Evolutionary conservation across 495 filamentous ascomycete species (phyloP), one percentile per base, ranked within the genome.

Genomic region (Penicillium canariense): DNA sequence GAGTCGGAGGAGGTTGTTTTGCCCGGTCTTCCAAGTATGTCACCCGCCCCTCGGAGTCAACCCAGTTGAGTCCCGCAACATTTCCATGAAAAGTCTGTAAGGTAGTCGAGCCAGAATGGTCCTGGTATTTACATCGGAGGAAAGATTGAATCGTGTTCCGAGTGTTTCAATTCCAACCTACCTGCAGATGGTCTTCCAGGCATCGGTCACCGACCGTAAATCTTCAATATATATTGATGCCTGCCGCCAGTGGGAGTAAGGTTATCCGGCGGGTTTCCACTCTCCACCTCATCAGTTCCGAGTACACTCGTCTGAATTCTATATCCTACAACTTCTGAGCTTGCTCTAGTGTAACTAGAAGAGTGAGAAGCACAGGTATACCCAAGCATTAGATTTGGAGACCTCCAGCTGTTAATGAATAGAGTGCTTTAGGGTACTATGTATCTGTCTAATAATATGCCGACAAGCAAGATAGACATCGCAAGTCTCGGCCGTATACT

Each of bases 21-120:
- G 58, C 43, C 47, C 31, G 55, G 43, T 48, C 48, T 54, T 23
- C 53, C 48, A 55, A 65, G 65, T 71, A 71, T 72, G 69, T 75
- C 68, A 74, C 70, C 68, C 32, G 48, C 46, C 46, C 20, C 30
- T 48, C 17, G 14, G n/a, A n/a, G 20, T 22, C 30, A 48, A 35
- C 18, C 6, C 6, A 12, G 30, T 6, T 32, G 30, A 32, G 30
- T 6, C 6, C 30, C 12, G 12, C 30, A 6, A 32, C 12, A 12
- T 6, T 32, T n/a, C n/a, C n/a, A n/a, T n/a, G n/a, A n/a, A n/a
- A n/a, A n/a, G 30, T 12, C 30, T 32, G 30, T 32, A 32, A 32
- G n/a, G n/a, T n/a, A n/a, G n/a, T n/a, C n/a, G n/a, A n/a, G n/a
- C n/a, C n/a, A n/a, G n/a, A n/a, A n/a, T n/a, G n/a, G n/a, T n/a